Evolutionary conservation across 2,329 filamentous ascomycete genomes (phyloP).

Genomic region (Pseudogymnoascus sp.): DNA sequence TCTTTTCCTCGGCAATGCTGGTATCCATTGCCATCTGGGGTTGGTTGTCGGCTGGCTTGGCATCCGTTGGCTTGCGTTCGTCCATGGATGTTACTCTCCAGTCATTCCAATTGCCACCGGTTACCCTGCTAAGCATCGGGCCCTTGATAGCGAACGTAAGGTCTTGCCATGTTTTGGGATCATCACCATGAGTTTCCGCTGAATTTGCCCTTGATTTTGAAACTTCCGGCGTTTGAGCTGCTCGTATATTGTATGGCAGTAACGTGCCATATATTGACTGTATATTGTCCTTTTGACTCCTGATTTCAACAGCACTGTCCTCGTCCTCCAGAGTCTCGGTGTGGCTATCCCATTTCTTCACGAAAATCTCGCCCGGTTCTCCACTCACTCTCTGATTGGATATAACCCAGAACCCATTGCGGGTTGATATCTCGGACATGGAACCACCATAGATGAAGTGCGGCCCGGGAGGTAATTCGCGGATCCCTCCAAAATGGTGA

Average conservation of each 20-base stretch:
- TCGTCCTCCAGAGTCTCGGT: slow-evolving; percentile 47
- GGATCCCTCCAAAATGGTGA: slow-evolving; percentile 45
- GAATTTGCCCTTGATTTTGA: background rate
- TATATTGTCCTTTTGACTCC: slow-evolving; percentile 34
- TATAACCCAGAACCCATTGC: slow-evolving; percentile 51
- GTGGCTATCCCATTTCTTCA: slow-evolving; percentile 48
- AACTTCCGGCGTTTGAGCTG: background rate
- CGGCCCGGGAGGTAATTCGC: slow-evolving; percentile 44
- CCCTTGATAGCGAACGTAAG: slow-evolving; percentile 42
- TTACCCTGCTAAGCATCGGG: slow-evolving; percentile 39
- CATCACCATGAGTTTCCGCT: slow-evolving; percentile 21
- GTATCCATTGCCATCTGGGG: slow-evolving; percentile 14
- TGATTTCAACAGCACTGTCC: slow-evolving; percentile 35
- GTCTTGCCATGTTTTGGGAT: slow-evolving; percentile 40
- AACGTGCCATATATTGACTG: slow-evolving; percentile 21
- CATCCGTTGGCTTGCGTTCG: slow-evolving; percentile 34
- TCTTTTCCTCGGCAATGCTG: slow-evolving; percentile 24
- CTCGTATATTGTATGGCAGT: slow-evolving; percentile 16
- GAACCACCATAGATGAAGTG: slow-evolving; percentile 54
- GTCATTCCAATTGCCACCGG: slow-evolving; percentile 33
- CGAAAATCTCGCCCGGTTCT: slow-evolving; percentile 28
- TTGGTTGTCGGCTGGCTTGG: slow-evolving; percentile 11
- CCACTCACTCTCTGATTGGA: slow-evolving; percentile 17
- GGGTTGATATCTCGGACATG: slow-evolving; percentile 37
- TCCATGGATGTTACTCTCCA: slow-evolving; percentile 50